Percentiles rank a stretch among this genome's conserved stretches.
phyloP scores from a whole-genome alignment of 306 rosid species.

The Quercus agrifolia region DNA sequence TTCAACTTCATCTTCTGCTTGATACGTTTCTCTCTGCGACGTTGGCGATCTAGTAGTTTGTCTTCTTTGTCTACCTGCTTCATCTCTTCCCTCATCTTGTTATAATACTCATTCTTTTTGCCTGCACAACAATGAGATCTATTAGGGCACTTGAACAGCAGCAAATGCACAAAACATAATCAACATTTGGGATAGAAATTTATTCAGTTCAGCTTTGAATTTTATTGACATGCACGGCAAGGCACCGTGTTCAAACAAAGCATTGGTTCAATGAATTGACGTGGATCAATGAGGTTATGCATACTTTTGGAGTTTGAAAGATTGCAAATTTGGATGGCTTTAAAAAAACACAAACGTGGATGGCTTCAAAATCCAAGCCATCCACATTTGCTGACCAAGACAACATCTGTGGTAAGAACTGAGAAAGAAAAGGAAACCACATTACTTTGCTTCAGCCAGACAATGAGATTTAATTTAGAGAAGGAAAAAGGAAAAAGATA shows the following conservation, averaged over 20 bases:
- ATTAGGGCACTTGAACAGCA: background rate
- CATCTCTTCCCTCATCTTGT: conserved; percentile 68
- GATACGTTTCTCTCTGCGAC: conserved; percentile 59
- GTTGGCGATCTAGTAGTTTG: conserved; percentile 58
- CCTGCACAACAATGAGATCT: conserved; percentile 36
- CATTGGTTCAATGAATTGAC: background rate
- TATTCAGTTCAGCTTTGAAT: background rate
- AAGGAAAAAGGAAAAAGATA: background rate
- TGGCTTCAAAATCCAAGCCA: background rate
- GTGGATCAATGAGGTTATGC: background rate
- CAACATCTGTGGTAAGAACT: background rate
- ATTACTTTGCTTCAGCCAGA: background rate
- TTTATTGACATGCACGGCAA: background rate
- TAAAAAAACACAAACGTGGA: background rate
- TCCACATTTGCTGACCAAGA: background rate
- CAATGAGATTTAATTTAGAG: background rate
- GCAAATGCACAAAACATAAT: background rate
- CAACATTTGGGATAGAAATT: background rate
- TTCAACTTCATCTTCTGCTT: conserved; percentile 73
- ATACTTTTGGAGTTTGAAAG: background rate
- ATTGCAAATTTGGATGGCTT: background rate
- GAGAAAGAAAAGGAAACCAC: background rate
- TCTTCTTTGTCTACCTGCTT: conserved; percentile 80
- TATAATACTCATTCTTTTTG: conserved; percentile 63
- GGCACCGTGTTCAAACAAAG: background rate